phyloP scores from a whole-genome alignment of 805 yeast species.

The Metschnikowia gelsemii region DNA sequence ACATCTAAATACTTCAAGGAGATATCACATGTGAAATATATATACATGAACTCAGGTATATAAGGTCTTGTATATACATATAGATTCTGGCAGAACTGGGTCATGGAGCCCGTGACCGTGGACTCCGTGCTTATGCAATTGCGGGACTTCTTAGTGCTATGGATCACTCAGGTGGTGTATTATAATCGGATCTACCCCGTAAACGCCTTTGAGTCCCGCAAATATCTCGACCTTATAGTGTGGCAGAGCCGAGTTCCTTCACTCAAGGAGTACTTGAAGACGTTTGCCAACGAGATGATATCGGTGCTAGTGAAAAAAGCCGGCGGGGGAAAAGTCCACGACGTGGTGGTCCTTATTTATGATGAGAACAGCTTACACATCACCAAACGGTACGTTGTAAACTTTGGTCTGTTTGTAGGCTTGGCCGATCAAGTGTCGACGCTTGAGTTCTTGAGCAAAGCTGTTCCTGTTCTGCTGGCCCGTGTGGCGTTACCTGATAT shows the following conservation, averaged over 20 bases:
- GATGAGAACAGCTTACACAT: conserved; percentile 28
- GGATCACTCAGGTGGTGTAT: conserved; percentile 56
- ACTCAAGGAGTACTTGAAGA: conserved; percentile 44
- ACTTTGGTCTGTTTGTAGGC: conserved; percentile 32
- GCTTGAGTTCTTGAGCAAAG: conserved; percentile 17
- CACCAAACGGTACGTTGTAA: conserved; percentile 39
- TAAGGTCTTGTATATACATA: too few species aligned
- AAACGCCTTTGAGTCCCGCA: conserved; percentile 45
- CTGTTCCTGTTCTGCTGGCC: conserved; percentile 24
- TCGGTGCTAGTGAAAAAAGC: conserved; percentile 19
- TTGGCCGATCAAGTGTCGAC: conserved; percentile 20
- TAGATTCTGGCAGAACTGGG: background rate
- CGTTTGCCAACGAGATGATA: conserved; percentile 33
- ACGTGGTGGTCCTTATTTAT: conserved; percentile 39
- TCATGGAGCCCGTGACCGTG: conserved; percentile 23
- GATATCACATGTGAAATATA: too few species aligned
- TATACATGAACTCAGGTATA: too few species aligned
- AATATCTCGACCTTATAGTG: conserved; percentile 44
- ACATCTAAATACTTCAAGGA: too few species aligned
- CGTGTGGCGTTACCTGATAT: conserved; percentile 26
- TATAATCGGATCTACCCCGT: conserved; percentile 52
- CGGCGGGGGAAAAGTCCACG: conserved; percentile 30
- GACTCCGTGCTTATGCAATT: conserved; percentile 34
- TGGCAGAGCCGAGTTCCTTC: conserved; percentile 47
- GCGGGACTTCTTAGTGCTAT: conserved; percentile 49